Evolutionary conservation across 2,329 filamentous ascomycete species (phyloP).

Genomic region (Ilyonectria robusta): DNA sequence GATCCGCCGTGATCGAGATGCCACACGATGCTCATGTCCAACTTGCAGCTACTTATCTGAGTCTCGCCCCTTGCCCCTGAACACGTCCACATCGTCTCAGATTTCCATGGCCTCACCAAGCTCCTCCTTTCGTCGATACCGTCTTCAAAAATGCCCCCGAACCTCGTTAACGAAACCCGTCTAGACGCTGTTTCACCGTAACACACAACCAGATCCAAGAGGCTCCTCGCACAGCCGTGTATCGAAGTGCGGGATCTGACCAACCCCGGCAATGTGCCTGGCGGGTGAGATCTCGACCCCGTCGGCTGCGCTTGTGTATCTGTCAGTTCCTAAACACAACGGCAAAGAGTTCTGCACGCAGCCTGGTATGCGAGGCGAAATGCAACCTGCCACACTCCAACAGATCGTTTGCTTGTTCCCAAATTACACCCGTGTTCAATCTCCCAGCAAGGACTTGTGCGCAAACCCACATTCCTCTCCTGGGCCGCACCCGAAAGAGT

Average conservation of each 20-base stretch:
- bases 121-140: neutral
- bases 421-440: constrained; percentile 1
- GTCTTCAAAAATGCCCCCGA: neutral
- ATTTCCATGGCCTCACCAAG: neutral
- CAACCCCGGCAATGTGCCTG: constrained; percentile 8
- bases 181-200: neutral
- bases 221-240: constrained; percentile 23
- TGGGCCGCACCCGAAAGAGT: neutral
- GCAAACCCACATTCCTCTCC: neutral
- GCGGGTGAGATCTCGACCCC: constrained; percentile 29
- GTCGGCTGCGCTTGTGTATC: constrained; percentile 24
- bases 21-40: constrained; percentile 26
- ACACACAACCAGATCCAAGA: constrained; percentile 8
- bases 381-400: constrained; percentile 33
- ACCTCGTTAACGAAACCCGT: neutral
- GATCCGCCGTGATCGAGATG: constrained; percentile 9
- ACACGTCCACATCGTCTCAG: neutral
- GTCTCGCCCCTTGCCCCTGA: constrained; percentile 20
- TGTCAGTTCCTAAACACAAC: constrained; percentile 18
- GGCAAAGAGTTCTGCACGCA: constrained; percentile 34
- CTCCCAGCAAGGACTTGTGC: neutral
- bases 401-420: constrained; percentile 1
- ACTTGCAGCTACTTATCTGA: constrained; percentile 24
- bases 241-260: constrained; percentile 32
- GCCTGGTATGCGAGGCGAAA: constrained; percentile 41